Evolutionary conservation across 257 asterid species (phyloP).

Genomic region (Ajuga chamaepitys): DNA sequence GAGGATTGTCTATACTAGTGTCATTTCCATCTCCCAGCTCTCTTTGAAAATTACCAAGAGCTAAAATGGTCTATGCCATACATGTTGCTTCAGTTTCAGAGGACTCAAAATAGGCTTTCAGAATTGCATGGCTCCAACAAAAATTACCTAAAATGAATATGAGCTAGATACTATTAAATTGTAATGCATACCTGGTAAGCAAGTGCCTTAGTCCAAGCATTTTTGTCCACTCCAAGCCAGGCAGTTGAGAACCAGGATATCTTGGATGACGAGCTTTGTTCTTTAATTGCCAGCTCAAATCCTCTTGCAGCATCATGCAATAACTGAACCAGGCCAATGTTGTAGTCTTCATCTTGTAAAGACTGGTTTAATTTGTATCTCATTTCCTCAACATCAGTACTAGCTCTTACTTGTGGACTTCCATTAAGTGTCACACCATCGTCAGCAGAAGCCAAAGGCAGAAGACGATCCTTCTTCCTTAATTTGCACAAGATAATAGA

Average conservation of each 20-base stretch:
- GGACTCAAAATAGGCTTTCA: background rate
- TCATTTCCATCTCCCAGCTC: background rate
- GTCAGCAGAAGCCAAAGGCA: slow-evolving; percentile 74
- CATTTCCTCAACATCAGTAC: slow-evolving; percentile 51
- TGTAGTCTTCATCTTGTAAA: slow-evolving; percentile 64
- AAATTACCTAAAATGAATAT: slow-evolving; percentile 2
- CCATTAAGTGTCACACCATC: slow-evolving; percentile 84
- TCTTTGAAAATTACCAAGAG: background rate
- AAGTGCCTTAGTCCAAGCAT: slow-evolving; percentile 75
- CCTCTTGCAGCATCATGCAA: slow-evolving; percentile 95
- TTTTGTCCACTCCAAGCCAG: slow-evolving; percentile 87
- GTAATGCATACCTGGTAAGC: slow-evolving; percentile 75
- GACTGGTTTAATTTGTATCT: slow-evolving; percentile 63
- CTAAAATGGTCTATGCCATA: background rate
- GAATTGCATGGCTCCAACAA: slow-evolving; percentile 9
- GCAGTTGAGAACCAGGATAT: slow-evolving; percentile 80
- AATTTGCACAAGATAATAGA: slow-evolving; percentile 29
- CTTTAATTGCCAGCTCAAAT: slow-evolving; percentile 77
- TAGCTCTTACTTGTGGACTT: slow-evolving; percentile 44
- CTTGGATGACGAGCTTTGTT: slow-evolving; percentile 56
- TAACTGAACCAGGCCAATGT: slow-evolving; percentile 71
- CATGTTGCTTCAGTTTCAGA: background rate
- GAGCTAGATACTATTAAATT: background rate
- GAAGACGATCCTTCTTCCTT: slow-evolving; percentile 36
- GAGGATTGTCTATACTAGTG: too few species aligned